Evolutionary conservation across 306 rosid genomes (phyloP).

Genomic region (Argentina anserina): DNA sequence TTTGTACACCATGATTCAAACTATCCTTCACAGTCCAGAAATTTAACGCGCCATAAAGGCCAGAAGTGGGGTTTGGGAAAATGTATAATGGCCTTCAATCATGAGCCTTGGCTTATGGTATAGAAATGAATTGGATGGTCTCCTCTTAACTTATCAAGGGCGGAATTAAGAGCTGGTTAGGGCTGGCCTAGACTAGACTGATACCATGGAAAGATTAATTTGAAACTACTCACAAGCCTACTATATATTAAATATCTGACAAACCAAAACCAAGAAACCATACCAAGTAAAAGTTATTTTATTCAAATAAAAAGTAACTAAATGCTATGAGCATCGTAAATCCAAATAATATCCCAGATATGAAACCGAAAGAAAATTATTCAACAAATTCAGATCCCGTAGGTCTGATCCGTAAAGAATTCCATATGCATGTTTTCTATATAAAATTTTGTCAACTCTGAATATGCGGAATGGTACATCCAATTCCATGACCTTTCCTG

Average conservation of each 20-base stretch:
- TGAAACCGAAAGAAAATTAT: neutral
- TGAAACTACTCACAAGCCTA: neutral
- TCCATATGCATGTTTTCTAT: too few relatives aligned
- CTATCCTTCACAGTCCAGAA: neutral
- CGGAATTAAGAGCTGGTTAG: neutral
- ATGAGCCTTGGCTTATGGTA: slow-evolving; percentile 29
- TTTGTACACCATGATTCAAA: neutral
- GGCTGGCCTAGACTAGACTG: neutral
- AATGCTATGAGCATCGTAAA: neutral
- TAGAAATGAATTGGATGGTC: too few relatives aligned
- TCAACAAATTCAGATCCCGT: neutral
- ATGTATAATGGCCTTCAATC: slow-evolving; percentile 34
- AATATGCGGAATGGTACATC: neutral
- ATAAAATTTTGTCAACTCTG: neutral
- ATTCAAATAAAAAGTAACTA: too few relatives aligned
- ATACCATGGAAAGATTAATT: neutral
- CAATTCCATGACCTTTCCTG: too few relatives aligned
- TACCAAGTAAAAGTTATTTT: too few relatives aligned
- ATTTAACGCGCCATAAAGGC: slow-evolving; percentile 20
- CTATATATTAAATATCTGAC: too few relatives aligned
- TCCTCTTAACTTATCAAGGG: too few relatives aligned
- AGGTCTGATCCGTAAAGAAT: neutral
- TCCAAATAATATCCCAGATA: neutral
- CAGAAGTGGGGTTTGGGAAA: slow-evolving; percentile 2
- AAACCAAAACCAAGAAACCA: too few relatives aligned